Evolutionary conservation across 257 asterid species (phyloP).

Genomic region (Nyctanthes arbortristis): DNA sequence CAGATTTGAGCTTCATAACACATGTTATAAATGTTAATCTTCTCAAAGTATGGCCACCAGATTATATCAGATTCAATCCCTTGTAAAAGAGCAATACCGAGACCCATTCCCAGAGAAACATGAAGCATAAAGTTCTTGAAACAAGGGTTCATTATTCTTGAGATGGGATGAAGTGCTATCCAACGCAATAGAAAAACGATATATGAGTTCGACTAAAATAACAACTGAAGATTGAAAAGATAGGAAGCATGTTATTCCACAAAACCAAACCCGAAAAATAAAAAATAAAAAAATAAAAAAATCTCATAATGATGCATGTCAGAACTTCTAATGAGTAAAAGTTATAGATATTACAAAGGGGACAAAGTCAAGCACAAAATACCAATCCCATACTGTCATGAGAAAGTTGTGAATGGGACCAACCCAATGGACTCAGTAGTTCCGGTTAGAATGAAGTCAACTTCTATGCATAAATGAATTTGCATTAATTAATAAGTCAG

Average conservation of each 20-base stretch:
- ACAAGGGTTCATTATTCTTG: background rate
- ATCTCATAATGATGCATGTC: background rate
- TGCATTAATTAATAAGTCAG: background rate
- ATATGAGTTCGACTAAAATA: background rate
- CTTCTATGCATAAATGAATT: background rate
- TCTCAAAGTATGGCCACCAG: conserved; percentile 2
- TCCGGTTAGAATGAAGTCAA: background rate
- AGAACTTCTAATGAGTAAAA: background rate
- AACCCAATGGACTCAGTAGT: background rate
- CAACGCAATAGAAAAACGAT: background rate
- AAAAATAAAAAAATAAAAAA: background rate
- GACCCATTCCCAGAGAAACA: background rate
- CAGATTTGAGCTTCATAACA: background rate
- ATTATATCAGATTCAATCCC: background rate
- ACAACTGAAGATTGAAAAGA: background rate
- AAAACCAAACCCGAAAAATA: no score
- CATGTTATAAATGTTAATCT: background rate
- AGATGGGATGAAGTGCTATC: background rate
- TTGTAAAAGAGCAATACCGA: background rate
- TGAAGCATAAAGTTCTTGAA: background rate
- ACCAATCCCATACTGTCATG: background rate
- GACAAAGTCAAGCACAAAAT: background rate
- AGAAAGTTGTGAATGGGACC: background rate
- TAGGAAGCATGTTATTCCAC: background rate
- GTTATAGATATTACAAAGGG: background rate